These are phyloP conservation scores for Podaxis rugospora DNA, from an alignment of 768 basidiomycete species.

Conservation along the genomic window DNA sequence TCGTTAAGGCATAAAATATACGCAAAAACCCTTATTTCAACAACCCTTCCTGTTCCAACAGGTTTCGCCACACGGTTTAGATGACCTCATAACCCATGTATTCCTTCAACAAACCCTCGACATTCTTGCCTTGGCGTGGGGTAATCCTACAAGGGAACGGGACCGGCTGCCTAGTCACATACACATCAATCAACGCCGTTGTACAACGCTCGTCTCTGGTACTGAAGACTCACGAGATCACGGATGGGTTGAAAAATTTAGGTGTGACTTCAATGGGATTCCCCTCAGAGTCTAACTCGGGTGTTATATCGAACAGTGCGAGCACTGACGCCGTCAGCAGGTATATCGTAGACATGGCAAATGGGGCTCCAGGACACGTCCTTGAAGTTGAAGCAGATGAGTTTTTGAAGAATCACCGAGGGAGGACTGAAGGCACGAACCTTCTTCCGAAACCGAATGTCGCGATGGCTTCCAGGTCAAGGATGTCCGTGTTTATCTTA, in stretches of 20 bases:
- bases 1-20: too few relatives aligned
- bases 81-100: background rate
- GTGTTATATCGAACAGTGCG: constrained; percentile 16
- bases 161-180: background rate
- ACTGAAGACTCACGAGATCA: background rate
- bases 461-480: constrained; percentile 17
- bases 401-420: background rate
- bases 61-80: background rate
- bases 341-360: background rate
- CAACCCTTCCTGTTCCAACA: background rate
- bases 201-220: background rate
- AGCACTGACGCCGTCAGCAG: constrained; percentile 5
- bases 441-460: constrained; percentile 30
- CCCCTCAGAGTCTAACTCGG: constrained; percentile 2
- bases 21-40: too few relatives aligned
- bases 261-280: background rate
- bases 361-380: constrained; percentile 6
- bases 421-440: constrained; percentile 6
- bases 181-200: background rate
- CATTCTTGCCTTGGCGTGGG: background rate
- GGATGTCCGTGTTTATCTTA: constrained; percentile 19
- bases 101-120: background rate
- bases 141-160: constrained; percentile 1
- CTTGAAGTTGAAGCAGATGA: background rate
- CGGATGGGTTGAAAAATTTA: background rate